These are phyloP conservation scores for Tremella mesenterica DNA, from an alignment of 768 basidiomycete genomes.

Conservation along the genomic window DNA sequence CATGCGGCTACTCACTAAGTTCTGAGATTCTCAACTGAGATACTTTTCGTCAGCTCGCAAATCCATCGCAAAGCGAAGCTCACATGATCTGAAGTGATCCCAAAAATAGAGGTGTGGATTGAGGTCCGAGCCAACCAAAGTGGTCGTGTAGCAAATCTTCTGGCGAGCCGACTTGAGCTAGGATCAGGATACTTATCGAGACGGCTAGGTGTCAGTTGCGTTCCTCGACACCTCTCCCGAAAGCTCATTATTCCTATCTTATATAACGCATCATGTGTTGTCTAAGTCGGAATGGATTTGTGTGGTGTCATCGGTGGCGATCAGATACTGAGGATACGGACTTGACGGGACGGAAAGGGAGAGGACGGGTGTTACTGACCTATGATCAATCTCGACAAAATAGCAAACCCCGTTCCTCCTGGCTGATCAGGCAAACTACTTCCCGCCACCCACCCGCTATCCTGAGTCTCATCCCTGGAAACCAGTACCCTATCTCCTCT, in stretches of 20 bases:
- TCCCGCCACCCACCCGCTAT: not conserved
- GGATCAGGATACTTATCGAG: constrained; percentile 2
- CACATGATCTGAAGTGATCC: constrained; percentile 25
- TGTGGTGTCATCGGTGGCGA: no score
- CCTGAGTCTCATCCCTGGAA: not conserved
- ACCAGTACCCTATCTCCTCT: no score
- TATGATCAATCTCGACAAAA: constrained; percentile 19
- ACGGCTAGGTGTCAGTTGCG: not conserved
- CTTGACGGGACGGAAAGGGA: no score
- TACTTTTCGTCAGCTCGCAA: constrained; percentile 1
- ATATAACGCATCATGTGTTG: no score
- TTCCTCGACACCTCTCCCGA: not conserved
- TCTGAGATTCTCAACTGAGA: constrained; percentile 20
- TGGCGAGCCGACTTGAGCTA: constrained; percentile 24
- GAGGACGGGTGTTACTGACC: constrained; percentile 11
- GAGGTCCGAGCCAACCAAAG: constrained; percentile 26
- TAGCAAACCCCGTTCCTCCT: constrained; percentile 10
- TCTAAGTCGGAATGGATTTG: no score
- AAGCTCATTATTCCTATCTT: no score
- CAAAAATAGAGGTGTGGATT: constrained; percentile 23
- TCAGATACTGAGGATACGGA: no score
- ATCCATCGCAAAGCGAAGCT: not conserved
- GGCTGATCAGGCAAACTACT: not conserved
- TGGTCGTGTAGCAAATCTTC: constrained; percentile 22
- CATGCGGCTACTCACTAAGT: constrained; percentile 15